These are phyloP conservation scores for Yarrowia divulgata DNA, from an alignment of 805 yeast species.

Conservation along the genomic window DNA sequence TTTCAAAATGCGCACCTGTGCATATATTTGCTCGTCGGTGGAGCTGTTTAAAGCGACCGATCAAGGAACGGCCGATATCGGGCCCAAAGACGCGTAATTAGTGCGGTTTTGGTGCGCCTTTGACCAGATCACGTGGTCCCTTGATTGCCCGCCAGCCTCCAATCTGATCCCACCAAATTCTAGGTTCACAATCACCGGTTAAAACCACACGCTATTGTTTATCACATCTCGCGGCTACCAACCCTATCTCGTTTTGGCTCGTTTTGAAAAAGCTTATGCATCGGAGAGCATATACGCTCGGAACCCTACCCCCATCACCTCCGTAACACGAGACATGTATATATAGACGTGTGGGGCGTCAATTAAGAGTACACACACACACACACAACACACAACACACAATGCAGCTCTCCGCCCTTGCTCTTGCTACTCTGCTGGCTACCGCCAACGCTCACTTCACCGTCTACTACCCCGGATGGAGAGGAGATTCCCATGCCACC, in stretches of 20 bases:
- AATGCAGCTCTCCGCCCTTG: conserved; percentile 42
- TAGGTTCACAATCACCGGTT: not conserved
- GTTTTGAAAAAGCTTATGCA: conserved; percentile 1
- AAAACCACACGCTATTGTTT: not conserved
- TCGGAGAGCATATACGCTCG: conserved; percentile 15
- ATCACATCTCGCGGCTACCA: conserved; percentile 21
- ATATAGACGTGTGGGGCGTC: not conserved
- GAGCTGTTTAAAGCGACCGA: not conserved
- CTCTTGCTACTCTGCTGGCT: conserved; percentile 41
- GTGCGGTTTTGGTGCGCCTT: not conserved
- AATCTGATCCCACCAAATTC: not conserved
- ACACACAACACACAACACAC: not conserved
- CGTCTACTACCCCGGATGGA: conserved; percentile 44
- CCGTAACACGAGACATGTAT: not conserved
- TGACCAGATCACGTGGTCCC: not conserved
- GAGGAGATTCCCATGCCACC: conserved; percentile 46
- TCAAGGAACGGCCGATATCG: not conserved
- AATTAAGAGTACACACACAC: too few species aligned
- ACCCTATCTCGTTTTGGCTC: conserved; percentile 2
- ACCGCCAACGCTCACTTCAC: conserved; percentile 47
- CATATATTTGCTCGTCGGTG: conserved; percentile 35
- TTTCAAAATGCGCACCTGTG: conserved; percentile 35
- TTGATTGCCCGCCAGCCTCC: not conserved
- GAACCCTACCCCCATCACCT: conserved; percentile 4
- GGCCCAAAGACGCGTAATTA: not conserved